Evolutionary conservation across 2,329 filamentous ascomycete species (phyloP), one percentile per base, ranked within the genome.

Genomic region (Stemphylium beticola): DNA sequence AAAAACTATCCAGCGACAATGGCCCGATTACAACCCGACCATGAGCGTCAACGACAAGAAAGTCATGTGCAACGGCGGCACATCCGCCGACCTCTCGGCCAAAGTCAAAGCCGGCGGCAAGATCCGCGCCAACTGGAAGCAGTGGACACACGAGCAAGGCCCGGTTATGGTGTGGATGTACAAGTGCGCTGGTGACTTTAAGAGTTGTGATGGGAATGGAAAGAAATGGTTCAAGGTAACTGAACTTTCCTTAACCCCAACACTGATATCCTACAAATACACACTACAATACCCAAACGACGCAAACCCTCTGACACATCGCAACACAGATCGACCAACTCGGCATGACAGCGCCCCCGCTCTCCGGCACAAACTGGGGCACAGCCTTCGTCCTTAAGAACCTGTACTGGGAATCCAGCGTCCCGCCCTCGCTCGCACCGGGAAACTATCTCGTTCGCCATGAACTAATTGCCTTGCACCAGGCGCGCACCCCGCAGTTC

Each of bases 101-200:
- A 74, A 76, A 31, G 75, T 83, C 54, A 69, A 75, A 4, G 81
- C 83, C 1, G 83, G 83, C 34, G 66, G 74, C 33, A 79, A 78
- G 52, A 74, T 86, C 52, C 81, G 79, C 4, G 83, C 83, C 10
- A 73, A 79, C 64, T 85, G 82, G 82, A 66, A 73, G 39, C 83
- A 85, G 67, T 85, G 83, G 83, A 85, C 83, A 0, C 83, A 85
- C 66, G 72, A 77, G 50, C 83, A 85, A 64, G 83, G 83, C 1
- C 83, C 83, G 14, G 81, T 86, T 36, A 82, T 85, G 78, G 83
- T 86, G 2, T 85, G 82, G 75, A 68, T 77, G 67, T 77, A 77
- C 52, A 79, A 82, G 56, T 85, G 83, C 69, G 75, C 76, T 6
- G 64, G 69, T 32, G 78, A 75, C 44, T 83, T 83, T 68, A 71